These are phyloP conservation scores for Solidago caesia DNA, from an alignment of 129 eudicot genomes.

Conservation along the genomic window DNA sequence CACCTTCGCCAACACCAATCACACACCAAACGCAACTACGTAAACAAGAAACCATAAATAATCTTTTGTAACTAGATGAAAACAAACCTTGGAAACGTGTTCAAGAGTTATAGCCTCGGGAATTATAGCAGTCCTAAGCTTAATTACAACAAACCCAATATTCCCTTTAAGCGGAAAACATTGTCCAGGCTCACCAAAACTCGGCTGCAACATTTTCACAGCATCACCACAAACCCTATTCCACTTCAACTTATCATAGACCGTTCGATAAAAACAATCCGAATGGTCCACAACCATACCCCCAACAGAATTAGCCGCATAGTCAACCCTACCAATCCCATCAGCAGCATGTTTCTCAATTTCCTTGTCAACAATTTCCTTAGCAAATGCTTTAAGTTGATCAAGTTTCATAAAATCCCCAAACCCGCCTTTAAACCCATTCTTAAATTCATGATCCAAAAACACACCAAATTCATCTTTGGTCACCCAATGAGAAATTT, in stretches of 20 bases:
- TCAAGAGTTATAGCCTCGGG: slow-evolving; percentile 73
- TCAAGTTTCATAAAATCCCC: slow-evolving; percentile 37
- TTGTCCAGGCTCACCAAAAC: slow-evolving; percentile 80
- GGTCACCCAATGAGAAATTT: slow-evolving; percentile 40
- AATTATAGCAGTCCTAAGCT: slow-evolving; percentile 57
- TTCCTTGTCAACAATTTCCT: slow-evolving; percentile 53
- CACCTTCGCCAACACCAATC: not conserved
- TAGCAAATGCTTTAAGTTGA: slow-evolving; percentile 49
- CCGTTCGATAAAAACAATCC: slow-evolving; percentile 19
- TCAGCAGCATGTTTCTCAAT: slow-evolving; percentile 73
- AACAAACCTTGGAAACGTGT: slow-evolving; percentile 63
- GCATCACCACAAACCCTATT: slow-evolving; percentile 39
- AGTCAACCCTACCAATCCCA: slow-evolving; percentile 71
- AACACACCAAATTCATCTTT: slow-evolving; percentile 47
- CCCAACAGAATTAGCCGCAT: slow-evolving; percentile 58
- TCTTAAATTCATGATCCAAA: slow-evolving; percentile 35
- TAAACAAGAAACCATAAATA: not conserved
- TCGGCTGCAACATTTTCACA: slow-evolving; percentile 59
- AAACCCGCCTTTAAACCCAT: slow-evolving; percentile 11
- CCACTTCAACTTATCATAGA: slow-evolving; percentile 4
- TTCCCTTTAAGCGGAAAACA: slow-evolving; percentile 70
- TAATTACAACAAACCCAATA: slow-evolving; percentile 56
- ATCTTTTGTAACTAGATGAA: not conserved
- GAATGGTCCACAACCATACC: slow-evolving; percentile 54
- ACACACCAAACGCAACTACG: not conserved